Base-by-base conservation (phyloP, 257 asterid genomes). In the Nicotiana benthamiana region DNA sequence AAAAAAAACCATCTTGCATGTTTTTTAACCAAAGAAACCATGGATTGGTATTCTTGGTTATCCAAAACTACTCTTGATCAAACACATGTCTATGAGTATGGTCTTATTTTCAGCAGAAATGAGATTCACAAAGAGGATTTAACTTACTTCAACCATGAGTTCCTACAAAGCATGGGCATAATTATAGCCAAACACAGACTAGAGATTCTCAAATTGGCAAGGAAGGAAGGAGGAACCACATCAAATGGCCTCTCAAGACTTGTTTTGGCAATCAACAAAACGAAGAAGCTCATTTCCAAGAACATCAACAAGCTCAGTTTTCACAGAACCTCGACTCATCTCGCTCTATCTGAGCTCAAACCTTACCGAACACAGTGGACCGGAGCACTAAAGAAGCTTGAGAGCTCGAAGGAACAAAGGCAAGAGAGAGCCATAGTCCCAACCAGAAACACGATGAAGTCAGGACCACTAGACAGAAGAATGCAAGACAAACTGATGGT, bases 1-100 rank as follows among this genome's bases (percentile, higher is more conserved):
- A 57, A 15, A 12, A 9, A 22, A 40, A 40, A 2, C 1, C 32
- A 26, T 18, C 8, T 17, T 72, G 53, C 34, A 62, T 24, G 24
- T 64, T 9, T 53, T 34, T 54, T 40, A 83, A 75, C 77, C 82
- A 10, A 70, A 59, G 56, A 80, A 61, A 40, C 82, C 83, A 94
- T 94, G 97, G 94, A 94, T 85, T 92, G 97, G 98, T 87, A 83
- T 83, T 84, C 94, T 30, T 94, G 97, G 97, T 75, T 94, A 65
- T 90, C 92, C 16, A 87, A 86, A 82, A 85, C 93, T 16, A 85
- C 78, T 82, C 94, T 93, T 7, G 95, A 91, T 18, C 87, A 86
- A 32, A 80, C 90, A 15, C 83, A 87, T 36, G 74, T 82, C 11
- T 82, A 86, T 78, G 92, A 93, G 20, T 93, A 92, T 85, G 91